Base-by-base conservation (phyloP, 768 basidiomycete species). In the Pleurotus sapidus region DNA sequence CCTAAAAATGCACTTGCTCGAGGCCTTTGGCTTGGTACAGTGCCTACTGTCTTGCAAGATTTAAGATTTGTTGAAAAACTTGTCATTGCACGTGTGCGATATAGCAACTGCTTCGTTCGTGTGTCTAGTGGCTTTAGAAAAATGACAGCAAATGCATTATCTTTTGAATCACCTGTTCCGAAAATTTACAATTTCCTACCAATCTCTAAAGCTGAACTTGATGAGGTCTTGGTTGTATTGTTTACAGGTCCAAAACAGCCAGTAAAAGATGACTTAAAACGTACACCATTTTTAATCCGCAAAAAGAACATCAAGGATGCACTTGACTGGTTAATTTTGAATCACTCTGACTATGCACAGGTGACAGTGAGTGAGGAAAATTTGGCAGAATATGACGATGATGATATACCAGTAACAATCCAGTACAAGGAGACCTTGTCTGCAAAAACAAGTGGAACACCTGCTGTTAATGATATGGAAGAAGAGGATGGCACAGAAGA, bases 11-110 rank as follows among this genome's bases (percentile, higher is more conserved):
- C 65, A 3, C 48, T 73, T 15, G 70, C 69, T 1, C 68, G 70
- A 63, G 70, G 70, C 1, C 47, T 72, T 2, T 73, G 71, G 70
- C 7, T 73, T 9, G 71, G 72, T 7, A 59, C 66, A 2, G 63
- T 70, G 3, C 72, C 68, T 7, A 0, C 14, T 3, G 63, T 62
- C 39, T 45, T 73, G 11, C 15, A 56, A 18, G 27, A 47, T 11
- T 57, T 72, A 1, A 59, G 39, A 8, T 70, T 62, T 49, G 49
- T 57, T 9, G 71, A 73, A 57, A 60, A 64, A 48, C 9, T 70
- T 1, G 14, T 49, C 2, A 49, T 20, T 20, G 20, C 20, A 1
- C 20, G 20, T 49, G 50, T 64, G 4, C 40, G 64, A 4, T 63
- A 64, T 42, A 69, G 64, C 25, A n/a, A 48, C 3, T 71, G 64